Conservation (phyloP, 192 early-diverging fungal genomes). For the Coemansia sp. region DNA sequence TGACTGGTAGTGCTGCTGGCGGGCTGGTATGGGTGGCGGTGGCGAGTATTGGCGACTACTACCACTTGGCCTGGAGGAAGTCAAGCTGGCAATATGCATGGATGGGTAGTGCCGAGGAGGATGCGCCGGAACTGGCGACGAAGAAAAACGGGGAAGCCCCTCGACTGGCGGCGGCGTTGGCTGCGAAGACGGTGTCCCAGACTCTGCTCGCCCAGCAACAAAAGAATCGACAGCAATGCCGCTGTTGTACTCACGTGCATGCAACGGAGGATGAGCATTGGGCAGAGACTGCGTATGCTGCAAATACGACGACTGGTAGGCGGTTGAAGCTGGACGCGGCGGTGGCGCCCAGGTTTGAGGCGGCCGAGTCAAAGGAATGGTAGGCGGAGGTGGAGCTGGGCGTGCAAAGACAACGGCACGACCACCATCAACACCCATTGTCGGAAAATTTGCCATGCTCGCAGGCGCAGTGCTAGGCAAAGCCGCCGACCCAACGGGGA, state of each 20-base stretch:
- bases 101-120: neutral
- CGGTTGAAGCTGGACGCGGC: neutral
- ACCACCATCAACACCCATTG: slow-evolving; percentile 44
- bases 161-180: slow-evolving; percentile 47
- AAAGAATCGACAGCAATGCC: neutral
- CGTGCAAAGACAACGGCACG: slow-evolving; percentile 34
- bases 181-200: slow-evolving; percentile 30
- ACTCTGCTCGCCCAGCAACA: slow-evolving; percentile 11
- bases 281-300: neutral
- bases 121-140: slow-evolving; percentile 18
- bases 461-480: slow-evolving; percentile 30
- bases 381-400: neutral
- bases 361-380: neutral
- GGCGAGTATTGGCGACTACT: neutral
- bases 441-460: slow-evolving; percentile 32
- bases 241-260: neutral
- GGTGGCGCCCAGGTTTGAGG: neutral
- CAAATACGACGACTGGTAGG: neutral
- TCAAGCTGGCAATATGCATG: slow-evolving; percentile 26
- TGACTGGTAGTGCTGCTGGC: no score
- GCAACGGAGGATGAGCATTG: neutral
- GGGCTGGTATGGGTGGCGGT: no score
- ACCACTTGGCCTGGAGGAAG: neutral
- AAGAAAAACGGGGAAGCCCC: slow-evolving; percentile 38
- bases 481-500: neutral